Evolutionary conservation across 805 yeast species (phyloP), one percentile per base, ranked within the genome.

Genomic region (Starmerella stigmatis): DNA sequence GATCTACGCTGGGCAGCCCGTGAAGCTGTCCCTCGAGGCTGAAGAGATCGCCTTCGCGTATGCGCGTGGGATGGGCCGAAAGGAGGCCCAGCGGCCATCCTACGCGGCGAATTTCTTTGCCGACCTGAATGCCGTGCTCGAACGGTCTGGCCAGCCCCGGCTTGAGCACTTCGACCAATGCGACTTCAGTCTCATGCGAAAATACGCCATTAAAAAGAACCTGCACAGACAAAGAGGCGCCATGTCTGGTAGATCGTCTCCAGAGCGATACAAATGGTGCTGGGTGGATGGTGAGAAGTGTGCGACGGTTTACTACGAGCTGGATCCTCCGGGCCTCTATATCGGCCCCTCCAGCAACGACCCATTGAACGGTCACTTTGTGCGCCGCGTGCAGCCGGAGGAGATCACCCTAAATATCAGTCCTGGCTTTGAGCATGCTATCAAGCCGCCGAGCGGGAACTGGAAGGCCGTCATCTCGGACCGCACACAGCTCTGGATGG

Each of bases 41-140:
- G 98, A 89, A 64, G 97, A 89, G 63, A 96, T 89, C 28, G 97
- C 96, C 0, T 96, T 96, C 0, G 89, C 86, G 59, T 89, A 73
- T 62, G 97, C 81, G 9, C 95, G 95, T 5, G 72, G 89, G 76
- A 51, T 88, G 35, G 86, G 84, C 52, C 45, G 59, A 10, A 96
- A 89, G 53, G 96, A 89, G 64, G 92, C 86, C 11, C 73, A 78
- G 50, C 89, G 86, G 58, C 86, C 94, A 0, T 78, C 76, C 0
- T 89, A 89, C 62, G 94, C 80, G 53, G 75, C 78, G 58, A 89
- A 89, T 62, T 89, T 89, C 67, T 89, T 89, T 57, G 60, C 69
- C 10, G 97, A 89, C 63, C 88, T 44, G 67, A 62, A 35, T 68
- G 69, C 0, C 88, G 88, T 56, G 17, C 28, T 33, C 10, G 37